A percentile compares a stretch with the other conserved stretches of the same genome.
Evolutionary conservation across 306 rosid genomes (phyloP).

Genomic region (Ormosia semicastrata): DNA sequence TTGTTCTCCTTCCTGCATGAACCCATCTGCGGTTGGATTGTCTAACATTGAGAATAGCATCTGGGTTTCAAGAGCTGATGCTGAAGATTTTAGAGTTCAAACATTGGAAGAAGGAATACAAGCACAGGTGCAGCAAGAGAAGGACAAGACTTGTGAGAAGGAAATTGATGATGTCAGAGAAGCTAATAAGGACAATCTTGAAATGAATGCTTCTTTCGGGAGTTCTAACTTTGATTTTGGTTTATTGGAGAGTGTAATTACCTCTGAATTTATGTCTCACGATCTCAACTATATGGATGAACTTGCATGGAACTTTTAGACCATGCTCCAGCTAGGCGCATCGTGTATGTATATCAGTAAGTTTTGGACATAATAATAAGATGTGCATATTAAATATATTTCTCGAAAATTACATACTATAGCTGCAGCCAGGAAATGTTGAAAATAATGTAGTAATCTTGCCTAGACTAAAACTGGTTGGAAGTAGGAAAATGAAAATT

Average conservation of each 20-base stretch:
- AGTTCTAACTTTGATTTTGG: conserved; percentile 56
- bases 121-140: conserved; percentile 26
- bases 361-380: background rate
- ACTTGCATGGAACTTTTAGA: conserved; percentile 67
- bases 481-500: too few species aligned
- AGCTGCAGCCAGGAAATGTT: background rate
- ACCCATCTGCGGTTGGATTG: conserved; percentile 20
- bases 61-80: conserved; percentile 38
- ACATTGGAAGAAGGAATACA: conserved; percentile 12
- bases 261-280: conserved; percentile 47
- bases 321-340: background rate
- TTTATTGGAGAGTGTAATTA: conserved; percentile 54
- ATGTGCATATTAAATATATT: background rate
- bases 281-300: conserved; percentile 51
- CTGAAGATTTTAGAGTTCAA: conserved; percentile 25
- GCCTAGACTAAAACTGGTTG: too few species aligned
- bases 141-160: conserved; percentile 32
- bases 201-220: conserved; percentile 33
- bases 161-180: conserved; percentile 22
- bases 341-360: conserved; percentile 1
- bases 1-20: conserved; percentile 32
- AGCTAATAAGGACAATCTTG: background rate
- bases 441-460: background rate
- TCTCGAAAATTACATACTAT: background rate
- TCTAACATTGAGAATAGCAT: conserved; percentile 23